Base-by-base conservation (phyloP, 140 eudicot genomes). In the Anethum foeniculum region DNA sequence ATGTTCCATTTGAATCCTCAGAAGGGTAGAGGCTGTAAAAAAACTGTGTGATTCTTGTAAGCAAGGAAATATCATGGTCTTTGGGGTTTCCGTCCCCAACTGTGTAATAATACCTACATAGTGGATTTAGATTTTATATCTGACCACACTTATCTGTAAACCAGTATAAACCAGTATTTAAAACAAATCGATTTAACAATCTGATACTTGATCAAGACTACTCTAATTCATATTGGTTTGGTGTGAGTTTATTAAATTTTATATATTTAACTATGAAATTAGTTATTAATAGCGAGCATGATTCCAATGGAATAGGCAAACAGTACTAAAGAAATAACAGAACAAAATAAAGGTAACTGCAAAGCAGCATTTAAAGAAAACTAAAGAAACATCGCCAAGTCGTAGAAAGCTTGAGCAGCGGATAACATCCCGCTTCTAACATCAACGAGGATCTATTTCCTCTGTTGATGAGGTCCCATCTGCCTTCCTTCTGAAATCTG, bases 81-180 rank as follows among this genome's bases (percentile, higher is more conserved):
- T 30, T 32, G 38, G 74, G 71, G 74, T 68, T 68, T 68, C 74
- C 74, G 32, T 16, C 43, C 41, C 44, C n/a, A 68, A 4, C 74
- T 68, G 74, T 62, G 71, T 62, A 62, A 60, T 60, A 25, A 62
- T n/a, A 62, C 36, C 71, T 62, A 62, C 36, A 62, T 62, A 62
- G 36, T 62, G 71, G 36, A 62, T 62, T 62, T 27, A 62, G 44
- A 68, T 68, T 68, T 68, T 68, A 68, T 1, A 32, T 68, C 44
- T 68, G n/a, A 68, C 74, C 44, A 68, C 74, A 68, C 3, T 11
- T 68, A 30, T 68, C 71, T 62, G 36, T 62, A 62, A 62, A 62
- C 4, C 18, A 7, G 2, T 62, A 62, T 62, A 62, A 62, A 62
- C 4, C 18, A 7, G 2, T 62, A 62, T 62, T 0, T 11, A 27